Percentiles rank a stretch among this genome's conserved stretches.
Evolutionary conservation across 495 filamentous ascomycete species (phyloP).

Genomic region (Xylaria bambusicola): DNA sequence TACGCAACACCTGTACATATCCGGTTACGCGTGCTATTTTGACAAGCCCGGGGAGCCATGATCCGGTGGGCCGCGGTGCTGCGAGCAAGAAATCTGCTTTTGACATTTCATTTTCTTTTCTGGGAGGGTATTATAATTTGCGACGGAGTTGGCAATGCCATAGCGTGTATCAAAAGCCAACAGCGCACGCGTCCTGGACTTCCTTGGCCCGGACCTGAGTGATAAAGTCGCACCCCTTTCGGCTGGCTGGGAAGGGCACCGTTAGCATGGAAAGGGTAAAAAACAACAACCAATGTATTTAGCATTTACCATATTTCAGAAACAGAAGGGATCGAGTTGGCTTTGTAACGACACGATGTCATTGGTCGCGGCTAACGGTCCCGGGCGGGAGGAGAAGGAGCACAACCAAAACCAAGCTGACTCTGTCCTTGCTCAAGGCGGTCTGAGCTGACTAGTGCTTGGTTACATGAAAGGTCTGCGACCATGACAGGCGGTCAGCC

Average conservation of each 20-base stretch:
- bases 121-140: not conserved
- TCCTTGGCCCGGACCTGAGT: not conserved
- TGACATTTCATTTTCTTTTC: not conserved
- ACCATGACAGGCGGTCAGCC: conserved; percentile 39
- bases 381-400: conserved; percentile 10
- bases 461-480: conserved; percentile 26
- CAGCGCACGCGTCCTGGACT: not conserved
- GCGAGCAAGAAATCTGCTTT: conserved; percentile 1
- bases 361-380: conserved; percentile 15
- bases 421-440: conserved; percentile 20
- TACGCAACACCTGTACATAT: not conserved
- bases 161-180: not conserved
- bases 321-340: conserved; percentile 7
- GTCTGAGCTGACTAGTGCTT: conserved; percentile 26
- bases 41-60: conserved; percentile 8
- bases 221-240: conserved; percentile 2
- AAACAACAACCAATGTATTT: conserved; percentile 6
- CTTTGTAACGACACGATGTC: conserved; percentile 5
- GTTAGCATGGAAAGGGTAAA: not conserved
- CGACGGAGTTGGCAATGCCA: not conserved
- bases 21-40: conserved; percentile 7
- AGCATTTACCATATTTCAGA: not conserved
- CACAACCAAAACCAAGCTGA: conserved; percentile 21
- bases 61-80: conserved; percentile 14
- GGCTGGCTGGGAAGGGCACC: not conserved